Conservation (phyloP, 176 grass and related monocot species). For the Oryza nivara region DNA sequence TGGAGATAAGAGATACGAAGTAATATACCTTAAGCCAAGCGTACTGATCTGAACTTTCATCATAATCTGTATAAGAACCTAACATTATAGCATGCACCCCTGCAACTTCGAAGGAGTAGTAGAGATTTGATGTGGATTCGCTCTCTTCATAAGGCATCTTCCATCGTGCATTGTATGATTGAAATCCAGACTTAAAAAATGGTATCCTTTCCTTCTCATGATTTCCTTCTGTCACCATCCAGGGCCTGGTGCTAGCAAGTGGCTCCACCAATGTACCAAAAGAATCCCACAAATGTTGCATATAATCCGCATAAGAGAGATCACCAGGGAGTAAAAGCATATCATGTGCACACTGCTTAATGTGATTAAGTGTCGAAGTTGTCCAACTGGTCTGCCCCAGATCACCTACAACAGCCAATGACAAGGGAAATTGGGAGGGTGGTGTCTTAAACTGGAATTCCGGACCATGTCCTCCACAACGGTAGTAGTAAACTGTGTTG, state of each 20-base stretch:
- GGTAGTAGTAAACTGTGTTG: constrained; percentile 75
- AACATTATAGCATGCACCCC: constrained; percentile 88
- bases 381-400: constrained; percentile 95
- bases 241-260: constrained; percentile 80
- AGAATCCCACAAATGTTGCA: constrained; percentile 93
- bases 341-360: constrained; percentile 77
- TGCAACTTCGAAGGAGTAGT: constrained; percentile 83
- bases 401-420: constrained; percentile 91
- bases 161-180: constrained; percentile 92
- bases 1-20: constrained; percentile 19
- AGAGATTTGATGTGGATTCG: constrained; percentile 81
- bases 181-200: constrained; percentile 73
- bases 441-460: constrained; percentile 87
- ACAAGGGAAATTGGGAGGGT: constrained; percentile 76
- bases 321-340: constrained; percentile 90
- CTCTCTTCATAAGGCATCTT: constrained; percentile 97
- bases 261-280: constrained; percentile 87
- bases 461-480: constrained; percentile 68
- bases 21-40: constrained; percentile 85
- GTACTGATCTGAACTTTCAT: constrained; percentile 89
- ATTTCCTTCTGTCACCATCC: constrained; percentile 99
- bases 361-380: constrained; percentile 72
- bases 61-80: constrained; percentile 97
- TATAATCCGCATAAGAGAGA: constrained; percentile 95
- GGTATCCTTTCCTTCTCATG: constrained; percentile 89